Evolutionary conservation across 192 early-diverging fungal species (phyloP).

Genomic region (Coemansia umbellata): DNA sequence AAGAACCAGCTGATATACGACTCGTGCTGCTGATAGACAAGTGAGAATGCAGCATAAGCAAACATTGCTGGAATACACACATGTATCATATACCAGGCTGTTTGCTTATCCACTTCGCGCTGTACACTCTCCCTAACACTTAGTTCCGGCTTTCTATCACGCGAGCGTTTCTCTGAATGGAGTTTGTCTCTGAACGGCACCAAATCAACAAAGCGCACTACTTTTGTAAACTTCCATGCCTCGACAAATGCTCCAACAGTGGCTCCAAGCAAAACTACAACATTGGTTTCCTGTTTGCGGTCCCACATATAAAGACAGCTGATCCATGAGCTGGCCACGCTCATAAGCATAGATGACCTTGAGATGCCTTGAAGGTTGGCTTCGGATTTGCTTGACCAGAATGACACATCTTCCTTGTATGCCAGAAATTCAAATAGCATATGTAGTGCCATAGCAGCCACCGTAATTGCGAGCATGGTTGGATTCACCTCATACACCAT

Average conservation of each 20-base stretch:
- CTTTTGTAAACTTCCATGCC: constrained; percentile 52
- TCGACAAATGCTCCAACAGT: constrained; percentile 49
- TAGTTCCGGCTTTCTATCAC: not conserved
- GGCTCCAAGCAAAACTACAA: constrained; percentile 49
- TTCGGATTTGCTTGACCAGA: constrained; percentile 46
- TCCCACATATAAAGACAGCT: constrained; percentile 54
- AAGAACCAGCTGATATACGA: constrained; percentile 54
- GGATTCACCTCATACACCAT: constrained; percentile 59
- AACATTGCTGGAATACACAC: constrained; percentile 46
- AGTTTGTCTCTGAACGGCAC: not conserved
- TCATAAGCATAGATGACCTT: constrained; percentile 50
- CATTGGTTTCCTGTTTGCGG: constrained; percentile 45
- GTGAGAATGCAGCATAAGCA: constrained; percentile 50
- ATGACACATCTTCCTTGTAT: constrained; percentile 55
- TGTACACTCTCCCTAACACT: constrained; percentile 21
- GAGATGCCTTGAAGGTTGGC: constrained; percentile 45
- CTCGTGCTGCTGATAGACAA: constrained; percentile 49
- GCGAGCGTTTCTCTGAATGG: not conserved
- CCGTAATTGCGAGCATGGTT: constrained; percentile 52
- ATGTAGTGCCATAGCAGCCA: constrained; percentile 50
- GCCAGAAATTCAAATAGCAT: constrained; percentile 56
- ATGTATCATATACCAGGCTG: constrained; percentile 48
- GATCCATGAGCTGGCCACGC: constrained; percentile 45
- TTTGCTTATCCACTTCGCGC: constrained; percentile 50
- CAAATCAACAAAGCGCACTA: constrained; percentile 20